A percentile compares a stretch with the other conserved stretches of the same genome.
Evolutionary conservation across 768 basidiomycete species (phyloP).

Genomic region (Lactarius psammicola): DNA sequence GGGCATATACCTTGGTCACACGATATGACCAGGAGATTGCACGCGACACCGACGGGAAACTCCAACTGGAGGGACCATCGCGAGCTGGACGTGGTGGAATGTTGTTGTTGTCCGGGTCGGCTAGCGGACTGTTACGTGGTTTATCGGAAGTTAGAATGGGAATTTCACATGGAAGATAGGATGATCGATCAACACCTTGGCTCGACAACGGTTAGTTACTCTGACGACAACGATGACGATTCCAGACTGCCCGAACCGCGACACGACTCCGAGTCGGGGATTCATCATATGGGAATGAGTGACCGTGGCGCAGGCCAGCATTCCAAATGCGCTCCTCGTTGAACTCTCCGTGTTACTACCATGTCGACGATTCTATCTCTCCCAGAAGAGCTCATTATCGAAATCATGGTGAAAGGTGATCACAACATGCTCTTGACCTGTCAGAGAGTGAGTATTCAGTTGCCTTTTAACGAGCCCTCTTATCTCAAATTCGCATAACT

Average conservation of each 20-base stretch:
- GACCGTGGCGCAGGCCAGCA: background rate
- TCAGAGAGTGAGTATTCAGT: slow-evolving; percentile 5
- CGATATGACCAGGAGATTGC: no score
- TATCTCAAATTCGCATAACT: background rate
- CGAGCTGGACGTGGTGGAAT: no score
- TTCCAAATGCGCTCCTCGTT: background rate
- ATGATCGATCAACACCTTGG: background rate
- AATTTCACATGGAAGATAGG: background rate
- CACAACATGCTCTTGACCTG: slow-evolving; percentile 14
- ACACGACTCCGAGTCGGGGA: background rate
- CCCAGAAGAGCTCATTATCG: slow-evolving; percentile 21
- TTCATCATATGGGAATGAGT: background rate
- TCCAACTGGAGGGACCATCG: no score
- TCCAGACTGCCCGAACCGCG: background rate
- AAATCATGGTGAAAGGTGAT: slow-evolving; percentile 17
- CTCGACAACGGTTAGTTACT: background rate
- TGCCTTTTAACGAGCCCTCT: background rate
- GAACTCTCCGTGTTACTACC: background rate
- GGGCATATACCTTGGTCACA: no score
- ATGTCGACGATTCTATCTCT: slow-evolving; percentile 21
- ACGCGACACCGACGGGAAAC: no score
- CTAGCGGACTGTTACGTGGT: no score
- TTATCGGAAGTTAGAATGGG: background rate
- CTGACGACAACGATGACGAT: background rate
- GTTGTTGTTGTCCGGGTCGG: no score